Conservation (phyloP, 495 filamentous ascomycete genomes). For the Aspergillus ostianus region DNA sequence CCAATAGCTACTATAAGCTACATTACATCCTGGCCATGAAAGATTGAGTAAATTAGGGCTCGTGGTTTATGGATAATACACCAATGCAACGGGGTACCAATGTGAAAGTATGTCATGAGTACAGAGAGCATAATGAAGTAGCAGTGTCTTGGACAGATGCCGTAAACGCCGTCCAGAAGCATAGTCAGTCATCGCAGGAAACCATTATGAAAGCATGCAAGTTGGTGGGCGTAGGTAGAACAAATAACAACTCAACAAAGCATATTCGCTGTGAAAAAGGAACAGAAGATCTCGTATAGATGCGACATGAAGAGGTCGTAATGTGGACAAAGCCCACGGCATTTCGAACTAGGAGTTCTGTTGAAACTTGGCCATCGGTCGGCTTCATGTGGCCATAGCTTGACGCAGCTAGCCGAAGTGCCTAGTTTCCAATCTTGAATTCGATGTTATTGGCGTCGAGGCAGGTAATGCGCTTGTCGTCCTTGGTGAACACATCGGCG, state of each 20-base stretch:
- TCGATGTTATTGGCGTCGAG: conserved; percentile 58
- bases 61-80: background rate
- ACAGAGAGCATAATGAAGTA: background rate
- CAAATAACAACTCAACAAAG: background rate
- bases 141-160: conserved; percentile 7
- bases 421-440: conserved; percentile 27
- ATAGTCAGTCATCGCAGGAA: background rate
- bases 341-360: background rate
- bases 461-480: conserved; percentile 75
- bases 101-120: background rate
- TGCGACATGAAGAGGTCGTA: conserved; percentile 3
- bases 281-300: conserved; percentile 1
- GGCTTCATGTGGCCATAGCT: background rate
- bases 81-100: background rate
- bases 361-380: background rate
- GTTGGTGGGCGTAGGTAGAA: background rate
- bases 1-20: background rate
- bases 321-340: background rate
- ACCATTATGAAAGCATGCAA: background rate
- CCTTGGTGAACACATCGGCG: conserved; percentile 75
- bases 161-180: conserved; percentile 12
- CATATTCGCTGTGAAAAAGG: background rate
- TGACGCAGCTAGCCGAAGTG: background rate
- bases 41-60: background rate
- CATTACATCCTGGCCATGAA: background rate